Evolutionary conservation across 805 yeast species (phyloP).

Genomic region (Myxozyma neglecta): DNA sequence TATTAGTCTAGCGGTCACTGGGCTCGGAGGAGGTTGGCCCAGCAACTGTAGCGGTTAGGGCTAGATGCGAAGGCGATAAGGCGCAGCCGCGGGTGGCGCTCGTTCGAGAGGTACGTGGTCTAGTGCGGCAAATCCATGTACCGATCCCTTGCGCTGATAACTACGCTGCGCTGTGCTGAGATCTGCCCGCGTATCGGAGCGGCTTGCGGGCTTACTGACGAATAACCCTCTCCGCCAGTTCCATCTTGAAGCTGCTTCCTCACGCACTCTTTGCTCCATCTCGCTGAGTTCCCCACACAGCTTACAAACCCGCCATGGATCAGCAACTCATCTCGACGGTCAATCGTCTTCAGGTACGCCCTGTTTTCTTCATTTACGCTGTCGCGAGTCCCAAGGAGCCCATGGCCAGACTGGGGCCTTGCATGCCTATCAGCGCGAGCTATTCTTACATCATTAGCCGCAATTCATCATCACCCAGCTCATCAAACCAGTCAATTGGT

Average conservation of each 20-base stretch:
- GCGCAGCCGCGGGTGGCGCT: conserved; percentile 13
- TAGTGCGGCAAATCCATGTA: conserved; percentile 1
- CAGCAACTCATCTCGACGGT: conserved; percentile 36
- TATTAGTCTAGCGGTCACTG: neutral
- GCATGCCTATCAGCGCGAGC: neutral
- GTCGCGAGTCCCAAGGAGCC: neutral
- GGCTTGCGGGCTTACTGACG: neutral
- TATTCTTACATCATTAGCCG: neutral
- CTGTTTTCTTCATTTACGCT: neutral
- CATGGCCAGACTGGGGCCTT: neutral
- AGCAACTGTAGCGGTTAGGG: conserved; percentile 9
- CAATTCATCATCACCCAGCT: neutral
- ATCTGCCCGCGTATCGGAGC: conserved; percentile 4
- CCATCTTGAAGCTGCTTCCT: conserved; percentile 1
- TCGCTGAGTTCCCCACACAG: neutral
- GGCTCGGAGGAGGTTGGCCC: conserved; percentile 14
- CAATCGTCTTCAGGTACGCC: conserved; percentile 35
- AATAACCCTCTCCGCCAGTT: neutral
- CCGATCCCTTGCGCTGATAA: neutral
- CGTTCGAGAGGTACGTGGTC: neutral
- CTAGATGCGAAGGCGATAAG: conserved; percentile 7
- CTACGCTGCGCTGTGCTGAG: neutral
- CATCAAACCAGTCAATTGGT: neutral
- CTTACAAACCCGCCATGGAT: conserved; percentile 27
- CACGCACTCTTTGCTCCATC: neutral